These are phyloP conservation scores for Lodderomyces jiufengensis DNA, from an alignment of 1,139 yeast genomes.

Conservation along the genomic window DNA sequence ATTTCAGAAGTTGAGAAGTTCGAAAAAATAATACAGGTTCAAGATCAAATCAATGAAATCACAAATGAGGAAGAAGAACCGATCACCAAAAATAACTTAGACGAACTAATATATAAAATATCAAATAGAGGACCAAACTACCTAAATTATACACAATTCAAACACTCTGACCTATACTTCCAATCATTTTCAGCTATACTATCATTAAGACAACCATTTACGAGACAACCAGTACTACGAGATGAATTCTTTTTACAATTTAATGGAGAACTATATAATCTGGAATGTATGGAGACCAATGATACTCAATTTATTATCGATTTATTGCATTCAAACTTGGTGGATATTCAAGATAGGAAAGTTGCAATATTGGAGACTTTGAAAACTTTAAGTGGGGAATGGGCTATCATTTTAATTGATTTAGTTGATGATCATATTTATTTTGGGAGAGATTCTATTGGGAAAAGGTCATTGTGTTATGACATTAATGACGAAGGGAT, in stretches of 20 bases:
- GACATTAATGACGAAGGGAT: slow-evolving; percentile 11
- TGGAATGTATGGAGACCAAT: slow-evolving; percentile 38
- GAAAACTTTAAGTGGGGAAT: slow-evolving; percentile 68
- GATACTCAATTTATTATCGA: slow-evolving; percentile 32
- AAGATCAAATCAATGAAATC: slow-evolving; percentile 15
- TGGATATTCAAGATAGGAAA: slow-evolving; percentile 10
- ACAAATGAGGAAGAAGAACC: slow-evolving; percentile 13
- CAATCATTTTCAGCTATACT: slow-evolving; percentile 65
- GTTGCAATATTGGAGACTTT: slow-evolving; percentile 33
- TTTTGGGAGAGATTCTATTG: slow-evolving; percentile 83
- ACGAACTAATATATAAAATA: slow-evolving; percentile 36
- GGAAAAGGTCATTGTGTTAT: slow-evolving; percentile 72
- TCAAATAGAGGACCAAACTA: slow-evolving; percentile 57
- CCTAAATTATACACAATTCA: slow-evolving; percentile 17
- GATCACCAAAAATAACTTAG: slow-evolving; percentile 14
- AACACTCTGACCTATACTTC: slow-evolving; percentile 14
- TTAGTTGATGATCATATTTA: slow-evolving; percentile 35
- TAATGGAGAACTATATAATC: slow-evolving; percentile 84
- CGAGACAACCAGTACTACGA: slow-evolving; percentile 56
- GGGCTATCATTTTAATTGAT: slow-evolving; percentile 60
- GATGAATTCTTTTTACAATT: slow-evolving; percentile 52
- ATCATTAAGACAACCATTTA: slow-evolving; percentile 74
- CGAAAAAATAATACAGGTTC: slow-evolving; percentile 14
- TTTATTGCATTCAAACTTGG: slow-evolving; percentile 16
- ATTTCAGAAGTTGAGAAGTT: slow-evolving; percentile 15